Evolutionary conservation across 1,284 basidiomycete species (phyloP), one percentile per base, ranked within the genome.

Genomic region (Takashimella tepidaria): DNA sequence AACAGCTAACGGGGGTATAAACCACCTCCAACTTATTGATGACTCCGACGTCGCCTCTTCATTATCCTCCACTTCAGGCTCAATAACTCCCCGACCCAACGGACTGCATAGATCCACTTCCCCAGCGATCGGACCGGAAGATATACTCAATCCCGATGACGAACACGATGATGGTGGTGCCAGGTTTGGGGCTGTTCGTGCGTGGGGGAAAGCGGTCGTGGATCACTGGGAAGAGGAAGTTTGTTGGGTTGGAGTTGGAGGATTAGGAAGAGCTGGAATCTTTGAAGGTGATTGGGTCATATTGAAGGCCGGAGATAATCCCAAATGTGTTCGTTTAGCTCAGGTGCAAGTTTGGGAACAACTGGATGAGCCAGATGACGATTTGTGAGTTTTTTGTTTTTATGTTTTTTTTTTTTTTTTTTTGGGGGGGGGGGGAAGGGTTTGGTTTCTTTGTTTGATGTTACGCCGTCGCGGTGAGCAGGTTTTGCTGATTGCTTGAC

Each of bases 231-330:
- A 54, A 22, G 65, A 68, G 12, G 61, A 62, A 21, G 62, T 69
- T 10, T 70, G 64, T 51, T 75, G 70, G 67, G 59, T 76, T 4
- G 67, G 65, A 10, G 67, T 73, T 2, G 69, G 77, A 19, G 85
- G 88, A 50, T 78, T 97, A 16, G 84, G 83, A 11, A 79, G 80
- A 47, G 75, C 91, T 24, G 92, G 91, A 0, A 76, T 89, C 3
- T 82, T 93, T 59, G 84, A 85, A 61, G 88, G 89, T 27, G 90
- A 96, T 70, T 95, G 92, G 92, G 91, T 89, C 64, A 62, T 85
- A 68, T 54, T 64, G 40, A 27, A 59, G 31, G 57, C 56, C 8
- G 51, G 37, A 13, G 63, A 66, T 23, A 54, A 59, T 21, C 23
- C 58, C 16, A n/a, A 20, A 41, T 57, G 49, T 25, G 63, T 51